These are phyloP conservation scores for Corylus avellana DNA, from an alignment of 306 rosid species.

Conservation along the genomic window DNA sequence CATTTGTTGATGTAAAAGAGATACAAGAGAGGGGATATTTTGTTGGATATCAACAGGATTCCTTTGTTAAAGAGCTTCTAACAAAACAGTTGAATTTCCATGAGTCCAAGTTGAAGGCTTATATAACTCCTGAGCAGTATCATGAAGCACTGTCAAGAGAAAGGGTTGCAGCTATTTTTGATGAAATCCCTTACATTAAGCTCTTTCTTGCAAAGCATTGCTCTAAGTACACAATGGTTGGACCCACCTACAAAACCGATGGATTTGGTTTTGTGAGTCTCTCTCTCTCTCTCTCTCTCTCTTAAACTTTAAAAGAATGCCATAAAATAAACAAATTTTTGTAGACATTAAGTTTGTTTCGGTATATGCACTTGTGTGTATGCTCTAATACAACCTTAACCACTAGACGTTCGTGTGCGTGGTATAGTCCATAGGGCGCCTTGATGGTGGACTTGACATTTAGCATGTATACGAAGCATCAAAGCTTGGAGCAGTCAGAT, in stretches of 20 bases:
- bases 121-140: slow-evolving; percentile 22
- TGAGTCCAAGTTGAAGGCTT: slow-evolving; percentile 27
- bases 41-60: slow-evolving; percentile 34
- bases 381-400: no score
- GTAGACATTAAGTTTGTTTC: no score
- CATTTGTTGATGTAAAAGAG: slow-evolving; percentile 29
- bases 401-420: no score
- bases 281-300: not conserved
- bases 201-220: slow-evolving; percentile 37
- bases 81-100: slow-evolving; percentile 21
- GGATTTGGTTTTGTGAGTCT: slow-evolving; percentile 54
- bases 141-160: slow-evolving; percentile 35
- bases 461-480: no score
- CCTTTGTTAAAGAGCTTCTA: slow-evolving; percentile 28
- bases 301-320: no score
- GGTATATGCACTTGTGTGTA: no score
- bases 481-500: no score
- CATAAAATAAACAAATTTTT: no score
- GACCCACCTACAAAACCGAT: slow-evolving; percentile 47
- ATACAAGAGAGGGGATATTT: slow-evolving; percentile 21
- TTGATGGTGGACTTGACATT: no score
- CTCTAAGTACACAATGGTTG: slow-evolving; percentile 37
- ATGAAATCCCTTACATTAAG: slow-evolving; percentile 42
- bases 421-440: no score
- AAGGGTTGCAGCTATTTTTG: slow-evolving; percentile 48